Conservation (phyloP, 108 stramenopile species). For the Cyclotella choctawhatcheeana region DNA sequence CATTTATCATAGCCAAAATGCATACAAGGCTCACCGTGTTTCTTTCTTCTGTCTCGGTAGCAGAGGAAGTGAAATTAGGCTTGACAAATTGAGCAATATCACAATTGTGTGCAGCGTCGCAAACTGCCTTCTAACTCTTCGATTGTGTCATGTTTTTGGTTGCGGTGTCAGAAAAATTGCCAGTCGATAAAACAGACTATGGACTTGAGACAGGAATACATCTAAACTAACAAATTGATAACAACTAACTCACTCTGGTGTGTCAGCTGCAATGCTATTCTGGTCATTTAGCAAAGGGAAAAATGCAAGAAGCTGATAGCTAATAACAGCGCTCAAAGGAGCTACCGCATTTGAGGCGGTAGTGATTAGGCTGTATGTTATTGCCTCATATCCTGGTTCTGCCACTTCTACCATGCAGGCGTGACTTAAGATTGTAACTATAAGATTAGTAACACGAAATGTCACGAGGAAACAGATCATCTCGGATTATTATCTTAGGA, state of each 20-base stretch:
- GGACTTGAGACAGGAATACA: too few relatives aligned
- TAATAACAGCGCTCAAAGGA: constrained; percentile 52
- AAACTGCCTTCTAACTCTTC: constrained; percentile 46
- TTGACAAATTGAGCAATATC: constrained; percentile 42
- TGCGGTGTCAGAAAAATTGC: too few relatives aligned
- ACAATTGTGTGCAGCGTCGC: constrained; percentile 36
- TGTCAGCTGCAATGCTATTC: constrained; percentile 46
- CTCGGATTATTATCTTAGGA: background rate
- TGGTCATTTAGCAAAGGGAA: constrained; percentile 48
- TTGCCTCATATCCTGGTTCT: constrained; percentile 53
- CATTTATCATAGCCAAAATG: too few relatives aligned
- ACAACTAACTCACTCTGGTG: too few relatives aligned
- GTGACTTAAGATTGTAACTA: background rate
- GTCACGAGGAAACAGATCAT: background rate
- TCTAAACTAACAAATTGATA: too few relatives aligned
- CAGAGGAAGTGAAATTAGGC: constrained; percentile 46
- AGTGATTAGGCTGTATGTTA: constrained; percentile 52
- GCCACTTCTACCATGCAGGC: constrained; percentile 55
- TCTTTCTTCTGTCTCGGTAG: constrained; percentile 59
- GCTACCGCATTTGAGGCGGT: constrained; percentile 49
- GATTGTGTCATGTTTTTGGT: too few relatives aligned
- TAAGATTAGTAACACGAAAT: background rate
- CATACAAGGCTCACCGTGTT: constrained; percentile 12
- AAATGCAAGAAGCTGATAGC: constrained; percentile 53
- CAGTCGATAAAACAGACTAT: too few relatives aligned